Base-by-base conservation (phyloP, 495 filamentous ascomycete species). In the Xylaria telfairii region DNA sequence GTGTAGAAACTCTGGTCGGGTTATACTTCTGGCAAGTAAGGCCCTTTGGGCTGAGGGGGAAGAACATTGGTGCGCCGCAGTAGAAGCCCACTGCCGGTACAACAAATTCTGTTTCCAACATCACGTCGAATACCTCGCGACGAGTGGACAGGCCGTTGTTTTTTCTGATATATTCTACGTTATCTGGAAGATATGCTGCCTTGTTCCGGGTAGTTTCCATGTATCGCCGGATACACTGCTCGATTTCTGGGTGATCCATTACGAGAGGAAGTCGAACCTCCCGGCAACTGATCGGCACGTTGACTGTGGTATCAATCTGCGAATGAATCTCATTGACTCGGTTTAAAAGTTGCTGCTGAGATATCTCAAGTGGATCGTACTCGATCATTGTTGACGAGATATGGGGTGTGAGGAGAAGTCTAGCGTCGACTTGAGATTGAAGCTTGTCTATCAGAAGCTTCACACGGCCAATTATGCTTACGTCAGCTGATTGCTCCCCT, bases 61-160 rank as follows among this genome's bases (percentile, higher is more conserved):
- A 89, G 74, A 30, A 82, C 79, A 13, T 86, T 74, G 6, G 88
- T 83, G 15, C 84, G 81, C 7, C 83, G 85, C 64, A 82, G 75
- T 86, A 86, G 78, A 89, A 89, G 17, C 88, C 88, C 7, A 90
- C 86, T 10, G 82, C 80, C 7, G 89, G 80, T 21, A 85, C 81
- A 66, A 89, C 81, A 57, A 85, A 82, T 13, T 76, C 74, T 15
- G 81, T 80, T 19, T 79, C 83, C 12, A 88, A 78, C 46, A 84
- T 82, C 30, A 85, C 84, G 1, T 84, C 73, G 86, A 78, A 68
- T 85, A 79, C 57, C n/a, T 61, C 34, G 17, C 34, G 57, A 24
- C 81, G 75, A 12, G 77, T 75, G 6, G 83, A 82, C 54, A 89
- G 81, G 34, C 84, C 87, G 71, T 90, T 90, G 77, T 84, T 87